Conservation (phyloP, 1,284 basidiomycete genomes). For the Mycena sp. region DNA sequence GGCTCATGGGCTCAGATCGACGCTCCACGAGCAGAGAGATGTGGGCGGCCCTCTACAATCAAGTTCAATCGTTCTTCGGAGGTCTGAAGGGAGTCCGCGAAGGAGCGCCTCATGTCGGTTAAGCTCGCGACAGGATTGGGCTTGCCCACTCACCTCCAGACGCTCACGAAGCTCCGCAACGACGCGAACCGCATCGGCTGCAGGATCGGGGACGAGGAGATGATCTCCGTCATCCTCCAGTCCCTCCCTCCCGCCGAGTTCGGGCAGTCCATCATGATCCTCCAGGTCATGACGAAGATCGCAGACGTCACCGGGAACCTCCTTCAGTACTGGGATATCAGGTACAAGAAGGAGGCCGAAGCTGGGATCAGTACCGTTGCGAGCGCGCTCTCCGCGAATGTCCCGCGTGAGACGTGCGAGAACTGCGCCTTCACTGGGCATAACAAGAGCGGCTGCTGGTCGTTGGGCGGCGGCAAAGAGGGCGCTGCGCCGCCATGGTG, state of each 20-base stretch:
- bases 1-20: not conserved
- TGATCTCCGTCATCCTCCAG: slow-evolving; percentile 17
- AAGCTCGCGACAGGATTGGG: not conserved
- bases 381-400: not conserved
- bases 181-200: slow-evolving; percentile 2
- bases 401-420: not conserved
- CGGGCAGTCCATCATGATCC: not conserved
- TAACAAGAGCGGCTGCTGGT: not conserved
- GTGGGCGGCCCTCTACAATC: not conserved
- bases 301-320: not conserved
- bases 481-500: not conserved
- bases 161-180: slow-evolving; percentile 1
- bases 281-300: not conserved
- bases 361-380: no score
- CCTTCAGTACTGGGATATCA: not conserved
- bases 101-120: not conserved
- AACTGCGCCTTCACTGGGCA: not conserved
- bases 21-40: not conserved
- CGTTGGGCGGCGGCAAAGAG: not conserved
- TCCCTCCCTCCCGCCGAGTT: slow-evolving; percentile 13
- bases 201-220: not conserved
- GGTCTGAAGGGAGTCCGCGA: not conserved
- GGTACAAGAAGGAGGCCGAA: not conserved
- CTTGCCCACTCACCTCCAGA: not conserved
- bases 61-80: not conserved